Evolutionary conservation across 2,329 filamentous ascomycete genomes (phyloP), one percentile per base, ranked within the genome.

Genomic region (Trichoderma guizhouense): DNA sequence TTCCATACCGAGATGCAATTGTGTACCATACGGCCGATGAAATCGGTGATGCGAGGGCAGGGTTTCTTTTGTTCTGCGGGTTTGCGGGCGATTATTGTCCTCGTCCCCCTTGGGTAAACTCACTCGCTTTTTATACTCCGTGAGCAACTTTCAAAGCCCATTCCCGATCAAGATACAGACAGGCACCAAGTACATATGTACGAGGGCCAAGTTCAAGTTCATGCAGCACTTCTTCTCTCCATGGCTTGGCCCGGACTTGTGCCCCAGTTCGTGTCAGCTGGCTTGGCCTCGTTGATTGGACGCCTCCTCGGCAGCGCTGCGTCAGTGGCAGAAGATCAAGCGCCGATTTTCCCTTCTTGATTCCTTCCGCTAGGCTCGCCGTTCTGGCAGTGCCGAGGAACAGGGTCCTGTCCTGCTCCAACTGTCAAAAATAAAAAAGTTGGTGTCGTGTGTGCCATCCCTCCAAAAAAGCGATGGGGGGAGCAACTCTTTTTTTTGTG

Each of bases 221-320:
- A 47, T 47, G 43, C 43, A 47, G 43, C 43, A n/a, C 21, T 66
- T 55, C 18, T 43, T 43, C 11, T n/a, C 39, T 32, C 14, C 53
- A 55, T 43, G 43, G 43, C 15, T 53, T 34, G 28, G 55, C 55
- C 55, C 28, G 28, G 55, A 24, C n/a, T 24, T n/a, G 28, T 60
- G 28, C 32, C 57, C 28, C 28, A 58, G 61, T 55, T 63, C 68
- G 68, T 66, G 69, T 71, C 69, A 71, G 69, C 62, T 53, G 53
- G 28, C 69, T 30, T 39, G 36, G 21, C 32, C 14, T 53, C 69
- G 39, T 47, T 66, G 71, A 75, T 76, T 76, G 75, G 75, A 76
- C 75, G 74, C 75, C 74, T 72, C 72, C 24, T 74, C 71, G 72
- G 74, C 69, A 73, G 71, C 36, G 61, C 61, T 61, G 69, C 47